These are phyloP conservation scores for Coleophoma crateriformis DNA, from an alignment of 2,329 filamentous ascomycete genomes.

Conservation along the genomic window DNA sequence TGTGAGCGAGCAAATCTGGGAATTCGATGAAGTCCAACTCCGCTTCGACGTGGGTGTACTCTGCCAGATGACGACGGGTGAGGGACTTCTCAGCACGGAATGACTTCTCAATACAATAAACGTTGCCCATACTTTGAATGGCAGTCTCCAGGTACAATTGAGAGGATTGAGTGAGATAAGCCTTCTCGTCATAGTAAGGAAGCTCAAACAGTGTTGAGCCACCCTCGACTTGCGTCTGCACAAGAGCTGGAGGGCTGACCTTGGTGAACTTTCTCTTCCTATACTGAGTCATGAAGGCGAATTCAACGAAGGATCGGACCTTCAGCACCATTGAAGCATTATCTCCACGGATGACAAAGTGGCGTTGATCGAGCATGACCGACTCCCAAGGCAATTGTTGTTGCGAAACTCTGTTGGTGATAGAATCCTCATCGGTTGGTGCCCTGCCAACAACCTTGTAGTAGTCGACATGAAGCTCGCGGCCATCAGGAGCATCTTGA, in stretches of 20 bases:
- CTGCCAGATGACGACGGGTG: constrained; percentile 87
- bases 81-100: constrained; percentile 97
- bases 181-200: constrained; percentile 69
- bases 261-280: constrained; percentile 59
- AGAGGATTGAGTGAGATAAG: constrained; percentile 93
- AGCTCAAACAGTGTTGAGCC: constrained; percentile 56
- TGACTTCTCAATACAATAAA: constrained; percentile 97
- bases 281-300: constrained; percentile 63
- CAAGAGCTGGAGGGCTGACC: constrained; percentile 69
- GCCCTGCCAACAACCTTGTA: constrained; percentile 64
- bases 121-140: constrained; percentile 83
- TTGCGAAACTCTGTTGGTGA: constrained; percentile 65
- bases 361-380: constrained; percentile 55
- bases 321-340: constrained; percentile 64
- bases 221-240: constrained; percentile 79
- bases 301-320: constrained; percentile 62
- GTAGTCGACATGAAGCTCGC: constrained; percentile 69
- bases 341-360: constrained; percentile 66
- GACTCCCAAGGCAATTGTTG: constrained; percentile 55
- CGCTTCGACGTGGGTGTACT: constrained; percentile 95
- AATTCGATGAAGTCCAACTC: constrained; percentile 97
- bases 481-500: constrained; percentile 62
- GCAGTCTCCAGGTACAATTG: constrained; percentile 97
- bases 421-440: constrained; percentile 67
- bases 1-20: constrained; percentile 76